Conservation (phyloP, 2,329 filamentous ascomycete genomes). For the Neurospora sp. region DNA sequence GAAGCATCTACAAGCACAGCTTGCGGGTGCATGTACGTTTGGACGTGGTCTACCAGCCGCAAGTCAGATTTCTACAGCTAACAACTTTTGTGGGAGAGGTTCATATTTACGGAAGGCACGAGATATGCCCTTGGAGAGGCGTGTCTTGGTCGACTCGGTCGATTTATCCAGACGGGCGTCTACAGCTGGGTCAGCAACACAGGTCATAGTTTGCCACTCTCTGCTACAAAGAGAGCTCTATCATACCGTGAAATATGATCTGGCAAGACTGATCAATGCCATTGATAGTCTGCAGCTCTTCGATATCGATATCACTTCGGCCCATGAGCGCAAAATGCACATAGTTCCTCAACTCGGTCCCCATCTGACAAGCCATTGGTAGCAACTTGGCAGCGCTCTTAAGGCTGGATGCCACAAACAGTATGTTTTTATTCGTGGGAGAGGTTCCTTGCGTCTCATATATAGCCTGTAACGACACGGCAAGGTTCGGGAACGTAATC, state of each 20-base stretch:
- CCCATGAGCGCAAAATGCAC: constrained; percentile 80
- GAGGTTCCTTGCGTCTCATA: constrained; percentile 41
- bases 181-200: constrained; percentile 22
- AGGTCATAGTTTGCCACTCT: background rate
- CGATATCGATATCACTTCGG: constrained; percentile 57
- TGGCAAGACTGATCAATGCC: constrained; percentile 64
- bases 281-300: constrained; percentile 66
- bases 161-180: constrained; percentile 71
- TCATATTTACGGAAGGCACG: constrained; percentile 50
- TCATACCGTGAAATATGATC: constrained; percentile 47
- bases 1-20: constrained; percentile 64
- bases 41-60: constrained; percentile 48
- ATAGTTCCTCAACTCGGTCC: constrained; percentile 52
- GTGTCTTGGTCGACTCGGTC: constrained; percentile 57
- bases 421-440: constrained; percentile 54
- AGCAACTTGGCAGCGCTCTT: constrained; percentile 63
- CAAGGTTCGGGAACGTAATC: constrained; percentile 59
- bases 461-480: constrained; percentile 51
- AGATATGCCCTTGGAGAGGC: constrained; percentile 55
- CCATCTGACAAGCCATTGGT: constrained; percentile 84
- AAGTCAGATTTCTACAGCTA: constrained; percentile 4
- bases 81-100: background rate
- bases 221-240: background rate
- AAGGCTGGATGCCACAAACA: constrained; percentile 70
- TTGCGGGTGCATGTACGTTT: constrained; percentile 67